Percentiles rank a stretch among this genome's conserved stretches.
Evolutionary conservation across 257 asterid genomes (phyloP).

Genomic region (Nicotiana paniculata): DNA sequence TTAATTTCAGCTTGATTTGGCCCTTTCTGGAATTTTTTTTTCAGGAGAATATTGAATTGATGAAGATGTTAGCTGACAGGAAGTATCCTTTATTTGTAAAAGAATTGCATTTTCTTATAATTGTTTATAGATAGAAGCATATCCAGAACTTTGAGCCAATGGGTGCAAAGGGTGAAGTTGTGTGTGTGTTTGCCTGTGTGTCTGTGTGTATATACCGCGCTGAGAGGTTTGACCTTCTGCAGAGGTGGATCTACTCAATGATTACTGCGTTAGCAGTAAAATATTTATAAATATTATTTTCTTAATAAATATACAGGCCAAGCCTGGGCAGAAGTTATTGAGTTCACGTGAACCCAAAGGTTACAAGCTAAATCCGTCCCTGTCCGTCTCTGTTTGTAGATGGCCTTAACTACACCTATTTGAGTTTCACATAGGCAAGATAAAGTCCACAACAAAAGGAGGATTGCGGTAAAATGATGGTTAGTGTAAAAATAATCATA

Average conservation of each 20-base stretch:
- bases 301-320: too few relatives aligned
- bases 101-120: not conserved
- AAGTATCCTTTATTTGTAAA: constrained; percentile 45
- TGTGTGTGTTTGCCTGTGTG: too few relatives aligned
- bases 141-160: not conserved
- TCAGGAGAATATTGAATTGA: constrained; percentile 52
- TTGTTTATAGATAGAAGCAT: not conserved
- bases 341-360: not conserved
- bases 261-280: too few relatives aligned
- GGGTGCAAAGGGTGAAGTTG: not conserved
- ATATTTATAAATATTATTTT: too few relatives aligned
- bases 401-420: not conserved
- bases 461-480: not conserved
- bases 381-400: not conserved
- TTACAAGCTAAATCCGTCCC: not conserved
- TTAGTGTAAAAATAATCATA: not conserved
- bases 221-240: too few relatives aligned
- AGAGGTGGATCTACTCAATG: too few relatives aligned
- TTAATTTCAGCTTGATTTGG: constrained; percentile 9
- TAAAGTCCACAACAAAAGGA: not conserved
- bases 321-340: not conserved
- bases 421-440: not conserved
- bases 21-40: constrained; percentile 2
- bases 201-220: not conserved
- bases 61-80: constrained; percentile 52